Conservation (phyloP, 1,139 yeast species). For the Diutina scorzettiae region DNA sequence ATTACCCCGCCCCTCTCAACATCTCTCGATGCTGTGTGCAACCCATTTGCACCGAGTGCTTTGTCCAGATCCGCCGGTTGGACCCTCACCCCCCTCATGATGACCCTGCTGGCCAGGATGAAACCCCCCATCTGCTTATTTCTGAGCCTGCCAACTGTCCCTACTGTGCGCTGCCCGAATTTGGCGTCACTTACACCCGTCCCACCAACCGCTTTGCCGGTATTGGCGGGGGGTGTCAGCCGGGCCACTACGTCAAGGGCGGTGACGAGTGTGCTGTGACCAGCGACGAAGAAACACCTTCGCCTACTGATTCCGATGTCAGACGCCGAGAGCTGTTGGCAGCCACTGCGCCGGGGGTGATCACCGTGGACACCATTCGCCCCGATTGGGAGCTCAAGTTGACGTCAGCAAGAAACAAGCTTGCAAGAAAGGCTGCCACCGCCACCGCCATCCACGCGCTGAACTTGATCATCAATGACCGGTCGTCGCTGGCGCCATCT, state of each 20-base stretch:
- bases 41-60: constrained; percentile 92
- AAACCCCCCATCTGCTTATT: constrained; percentile 49
- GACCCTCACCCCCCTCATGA: constrained; percentile 97
- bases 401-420: constrained; percentile 55
- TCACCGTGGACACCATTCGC: constrained; percentile 69
- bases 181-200: constrained; percentile 72
- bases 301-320: constrained; percentile 1
- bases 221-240: constrained; percentile 32
- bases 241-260: constrained; percentile 16
- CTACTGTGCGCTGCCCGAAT: constrained; percentile 79
- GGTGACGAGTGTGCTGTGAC: constrained; percentile 7
- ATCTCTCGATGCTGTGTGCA: constrained; percentile 85
- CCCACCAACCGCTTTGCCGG: constrained; percentile 47
- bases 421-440: constrained; percentile 83
- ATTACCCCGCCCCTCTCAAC: constrained; percentile 70
- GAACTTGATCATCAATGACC: constrained; percentile 49
- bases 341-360: constrained; percentile 51
- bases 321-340: constrained; percentile 37
- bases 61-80: constrained; percentile 84
- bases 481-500: constrained; percentile 7
- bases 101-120: constrained; percentile 16
- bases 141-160: constrained; percentile 91
- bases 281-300: constrained; percentile 6
- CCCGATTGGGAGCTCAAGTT: constrained; percentile 88
- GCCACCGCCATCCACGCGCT: constrained; percentile 66